Percentiles rank a stretch among this genome's conserved stretches.
Conservation (phyloP, 2,329 filamentous ascomycete species). For the Alternaria triticimaculans region DNA sequence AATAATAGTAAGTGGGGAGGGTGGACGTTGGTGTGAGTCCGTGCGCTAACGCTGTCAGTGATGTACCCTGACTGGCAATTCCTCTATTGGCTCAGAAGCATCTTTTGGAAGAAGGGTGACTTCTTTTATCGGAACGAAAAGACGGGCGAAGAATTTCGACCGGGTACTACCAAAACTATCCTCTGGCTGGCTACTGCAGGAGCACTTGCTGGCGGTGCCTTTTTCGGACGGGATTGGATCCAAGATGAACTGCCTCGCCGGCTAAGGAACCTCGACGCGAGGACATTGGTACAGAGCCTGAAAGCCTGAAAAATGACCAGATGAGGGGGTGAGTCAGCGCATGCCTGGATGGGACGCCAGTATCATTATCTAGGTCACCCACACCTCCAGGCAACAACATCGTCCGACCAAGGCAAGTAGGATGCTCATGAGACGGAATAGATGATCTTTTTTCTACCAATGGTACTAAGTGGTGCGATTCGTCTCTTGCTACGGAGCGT, state of each 20-base stretch:
- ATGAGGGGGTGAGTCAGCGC: not conserved
- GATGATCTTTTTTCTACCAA: not conserved
- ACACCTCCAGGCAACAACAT: not conserved
- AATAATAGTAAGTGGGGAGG: slow-evolving; percentile 49
- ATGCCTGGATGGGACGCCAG: not conserved
- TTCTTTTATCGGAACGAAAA: slow-evolving; percentile 43
- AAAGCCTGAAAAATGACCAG: not conserved
- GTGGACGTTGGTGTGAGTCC: not conserved
- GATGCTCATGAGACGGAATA: not conserved
- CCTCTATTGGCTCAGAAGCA: slow-evolving; percentile 56
- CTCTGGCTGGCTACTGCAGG: slow-evolving; percentile 12
- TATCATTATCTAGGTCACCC: not conserved
- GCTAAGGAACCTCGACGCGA: slow-evolving; percentile 14
- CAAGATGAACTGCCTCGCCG: slow-evolving; percentile 17
- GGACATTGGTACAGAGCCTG: slow-evolving; percentile 4
- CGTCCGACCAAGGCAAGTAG: not conserved
- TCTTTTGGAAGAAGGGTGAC: slow-evolving; percentile 53
- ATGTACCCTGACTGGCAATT: slow-evolving; percentile 63
- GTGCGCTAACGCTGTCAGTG: slow-evolving; percentile 23
- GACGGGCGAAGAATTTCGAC: slow-evolving; percentile 26
- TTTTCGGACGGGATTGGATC: slow-evolving; percentile 24
- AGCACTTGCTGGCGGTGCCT: slow-evolving; percentile 16
- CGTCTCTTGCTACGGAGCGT: not conserved
- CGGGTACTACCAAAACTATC: slow-evolving; percentile 14
- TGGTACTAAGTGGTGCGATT: not conserved